Evolutionary conservation across 1,284 basidiomycete species (phyloP), one percentile per base, ranked within the genome.

Genomic region (Papiliotrema flavescens): DNA sequence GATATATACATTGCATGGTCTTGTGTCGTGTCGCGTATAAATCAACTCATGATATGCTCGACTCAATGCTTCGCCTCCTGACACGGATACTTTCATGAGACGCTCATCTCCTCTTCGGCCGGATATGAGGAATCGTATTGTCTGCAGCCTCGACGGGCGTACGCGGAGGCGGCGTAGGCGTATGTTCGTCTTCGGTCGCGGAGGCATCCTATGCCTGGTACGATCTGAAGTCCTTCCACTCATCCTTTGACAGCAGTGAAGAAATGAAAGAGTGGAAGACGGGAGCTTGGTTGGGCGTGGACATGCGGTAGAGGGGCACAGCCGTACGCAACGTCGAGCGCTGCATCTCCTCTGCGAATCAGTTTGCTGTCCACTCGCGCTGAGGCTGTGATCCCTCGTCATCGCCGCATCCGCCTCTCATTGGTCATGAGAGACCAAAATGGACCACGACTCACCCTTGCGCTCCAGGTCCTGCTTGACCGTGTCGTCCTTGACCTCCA

Each of bases 381-480:
- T 8, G 14, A 20, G 24, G 23, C 28, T 14, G 32, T 19, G 32
- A 11, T 32, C 28, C 11, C 11, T 11, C 5, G 11, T 6, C 28
- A 5, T 5, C 28, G 11, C 6, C 28, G 11, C 28, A 6, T 32
- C 11, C 6, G 28, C 28, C 28, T 17, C 22, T 45, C n/a, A 22
- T 45, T 6, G n/a, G n/a, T n/a, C 26, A 28, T 23, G 20, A 15
- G 8, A 23, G 6, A 7, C 19, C 15, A 19, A 9, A 45, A 7
- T 9, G 15, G 8, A 17, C 23, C n/a, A 17, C 23, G 14, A 20
- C 69, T 64, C 47, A 67, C 75, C 78, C 48, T 91, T 89, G 34
- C 94, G 85, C 77, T 98, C 95, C 47, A 97, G 77, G 66, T 99
- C 95, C 76, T 98, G 95, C 78, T 97, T 97, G 57, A 98, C 93